These are phyloP conservation scores for Dictyostelium firmibasis DNA, from an alignment of 78 protist genomes.

Conservation along the genomic window DNA sequence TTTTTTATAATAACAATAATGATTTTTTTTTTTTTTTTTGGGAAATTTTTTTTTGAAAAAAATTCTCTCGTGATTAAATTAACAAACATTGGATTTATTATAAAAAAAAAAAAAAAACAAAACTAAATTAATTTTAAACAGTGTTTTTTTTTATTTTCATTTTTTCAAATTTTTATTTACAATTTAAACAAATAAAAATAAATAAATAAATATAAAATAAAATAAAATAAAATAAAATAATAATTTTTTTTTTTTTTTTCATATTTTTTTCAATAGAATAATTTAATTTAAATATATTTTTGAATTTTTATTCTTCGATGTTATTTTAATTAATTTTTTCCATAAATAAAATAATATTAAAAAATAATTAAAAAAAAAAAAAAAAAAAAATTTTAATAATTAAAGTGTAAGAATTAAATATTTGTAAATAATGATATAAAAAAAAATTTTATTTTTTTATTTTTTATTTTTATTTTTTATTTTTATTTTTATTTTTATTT, in stretches of 20 bases:
- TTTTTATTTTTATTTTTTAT: background rate
- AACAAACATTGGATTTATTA: background rate
- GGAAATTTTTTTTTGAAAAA: background rate
- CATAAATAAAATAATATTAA: background rate
- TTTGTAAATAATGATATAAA: too few species aligned
- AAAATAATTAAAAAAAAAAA: too few species aligned
- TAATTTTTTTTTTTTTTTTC: too few species aligned
- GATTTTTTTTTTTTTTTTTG: background rate
- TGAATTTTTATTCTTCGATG: background rate
- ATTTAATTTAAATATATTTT: too few species aligned
- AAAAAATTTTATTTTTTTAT: too few species aligned
- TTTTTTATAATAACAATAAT: background rate
- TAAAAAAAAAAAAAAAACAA: background rate
- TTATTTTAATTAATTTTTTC: background rate
- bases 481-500: background rate
- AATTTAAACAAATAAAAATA: too few species aligned
- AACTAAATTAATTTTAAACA: background rate
- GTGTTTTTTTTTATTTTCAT: background rate
- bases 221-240: too few species aligned
- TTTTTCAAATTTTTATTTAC: background rate
- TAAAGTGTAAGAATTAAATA: background rate
- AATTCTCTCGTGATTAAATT: background rate
- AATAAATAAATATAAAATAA: too few species aligned
- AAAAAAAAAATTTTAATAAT: too few species aligned
- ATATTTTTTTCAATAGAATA: background rate